Evolutionary conservation across 2,329 filamentous ascomycete species (phyloP), one percentile per base, ranked within the genome.

Genomic region (Fulvia fulva): DNA sequence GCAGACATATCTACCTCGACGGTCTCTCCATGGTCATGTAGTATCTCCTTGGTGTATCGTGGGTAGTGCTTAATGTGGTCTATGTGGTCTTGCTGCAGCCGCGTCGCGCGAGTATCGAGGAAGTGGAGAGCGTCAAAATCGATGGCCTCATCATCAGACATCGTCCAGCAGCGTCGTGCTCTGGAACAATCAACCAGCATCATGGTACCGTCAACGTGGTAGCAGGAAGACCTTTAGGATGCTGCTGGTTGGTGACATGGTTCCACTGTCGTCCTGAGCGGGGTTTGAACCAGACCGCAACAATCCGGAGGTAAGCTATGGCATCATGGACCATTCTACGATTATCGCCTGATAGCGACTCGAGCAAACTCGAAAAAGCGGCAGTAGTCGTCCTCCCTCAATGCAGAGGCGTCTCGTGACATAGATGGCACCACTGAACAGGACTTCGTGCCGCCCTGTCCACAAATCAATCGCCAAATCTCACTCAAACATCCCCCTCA

Each of bases 401-500:
- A 34, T 9, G 30, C 30, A 34, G 30, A 34, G 16, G 30, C 9
- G 30, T 3, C 30, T 14, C 6, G 30, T 14, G 30, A 3, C 3
- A 34, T 14, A 34, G n/a, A n/a, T n/a, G n/a, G 9, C 30, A 34
- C 11, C 30, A 14, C 30, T 34, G 9, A 14, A 34, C 16, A 34
- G 11, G 30, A 34, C 11, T 9, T 34, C 30, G 30, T 34, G 41
- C 41, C n/a, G n/a, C n/a, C n/a, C n/a, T n/a, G n/a, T n/a, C n/a
- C 25, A 30, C n/a, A 11, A 21, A 32, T 50, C 8, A n/a, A n/a
- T n/a, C n/a, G n/a, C n/a, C n/a, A n/a, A 22, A 8, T 22, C 41
- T 22, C 41, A 19, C n/a, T 44, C 41, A n/a, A n/a, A 22, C 50
- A 51, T 65, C 63, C 22, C 43, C 53, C 57, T 68, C 63, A 11